Conservation (phyloP, 169 alveolate species). For the Plasmodium inui region DNA sequence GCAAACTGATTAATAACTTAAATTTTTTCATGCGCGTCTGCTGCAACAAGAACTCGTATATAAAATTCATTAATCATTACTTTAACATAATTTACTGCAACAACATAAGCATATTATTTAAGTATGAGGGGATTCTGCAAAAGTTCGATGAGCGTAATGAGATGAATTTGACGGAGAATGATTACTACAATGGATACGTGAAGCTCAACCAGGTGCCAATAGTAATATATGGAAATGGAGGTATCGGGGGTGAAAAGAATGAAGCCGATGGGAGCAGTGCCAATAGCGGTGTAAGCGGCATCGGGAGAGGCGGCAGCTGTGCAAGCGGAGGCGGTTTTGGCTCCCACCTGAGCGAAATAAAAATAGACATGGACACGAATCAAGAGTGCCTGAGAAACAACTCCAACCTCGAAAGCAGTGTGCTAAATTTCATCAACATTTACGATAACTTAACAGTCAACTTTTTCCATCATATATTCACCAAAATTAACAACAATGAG, state of each 20-base stretch:
- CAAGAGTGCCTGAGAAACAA: constrained; percentile 22
- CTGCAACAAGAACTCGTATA: constrained; percentile 62
- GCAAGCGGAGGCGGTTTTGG: neutral
- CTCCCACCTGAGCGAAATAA: neutral
- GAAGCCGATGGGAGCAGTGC: neutral
- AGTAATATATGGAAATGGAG: constrained; percentile 1
- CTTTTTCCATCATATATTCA: constrained; percentile 66
- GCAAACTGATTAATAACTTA: constrained; percentile 46
- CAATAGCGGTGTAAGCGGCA: neutral
- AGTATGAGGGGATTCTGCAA: constrained; percentile 61
- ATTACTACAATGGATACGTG: constrained; percentile 55
- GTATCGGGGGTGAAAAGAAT: neutral
- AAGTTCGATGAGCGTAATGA: constrained; percentile 61
- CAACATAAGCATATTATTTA: constrained; percentile 34
- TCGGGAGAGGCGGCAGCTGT: neutral
- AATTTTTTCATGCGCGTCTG: constrained; percentile 73
- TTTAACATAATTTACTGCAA: constrained; percentile 68
- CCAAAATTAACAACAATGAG: constrained; percentile 44
- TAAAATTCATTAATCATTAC: constrained; percentile 61
- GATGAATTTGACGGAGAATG: constrained; percentile 44
- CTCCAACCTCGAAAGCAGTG: constrained; percentile 31
- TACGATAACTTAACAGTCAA: constrained; percentile 63
- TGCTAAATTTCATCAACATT: constrained; percentile 17
- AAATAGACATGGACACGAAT: constrained; percentile 20
- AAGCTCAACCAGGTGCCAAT: constrained; percentile 55